Base-by-base conservation (phyloP, 1,139 yeast species). In the Scheffersomyces titani region DNA sequence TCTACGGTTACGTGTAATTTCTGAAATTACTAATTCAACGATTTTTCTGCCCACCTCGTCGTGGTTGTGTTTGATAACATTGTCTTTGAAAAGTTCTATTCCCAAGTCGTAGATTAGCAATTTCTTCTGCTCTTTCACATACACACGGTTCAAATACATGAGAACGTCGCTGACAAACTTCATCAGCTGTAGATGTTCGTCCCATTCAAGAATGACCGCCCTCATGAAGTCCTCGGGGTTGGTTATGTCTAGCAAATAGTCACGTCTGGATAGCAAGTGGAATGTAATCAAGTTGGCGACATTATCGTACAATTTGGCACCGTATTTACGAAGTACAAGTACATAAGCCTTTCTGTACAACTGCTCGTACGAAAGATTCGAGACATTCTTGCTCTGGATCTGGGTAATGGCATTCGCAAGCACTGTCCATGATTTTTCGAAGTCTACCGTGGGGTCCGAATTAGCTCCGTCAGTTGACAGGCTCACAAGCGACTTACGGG, bases 131-230 rank as follows among this genome's bases (percentile, higher is more conserved):
- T 89, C 96, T 60, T 85, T 86, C 36, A 93, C 90, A 64, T 90
- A 92, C 0, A 92, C 97, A 50, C 97, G 82, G 69, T 94, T 78
- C 82, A 94, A 74, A 68, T 94, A 94, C 90, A 92, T 88, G 70
- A 92, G 74, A 4, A 94, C 90, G 69, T 94, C 98, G 63, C 96
- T 85, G 49, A 93, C 84, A 78, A 90, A 86, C 62, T 90, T 81
- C 88, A 92, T 89, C 52, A 91, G 83, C 52, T 87, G 80, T 49
- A 88, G 74, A 70, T 90, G 96, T 53, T 88, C 91, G 51, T 83
- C 80, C 98, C 98, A 94, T 54, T 82, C 84, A 20, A 65, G 65
- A 36, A 83, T 75, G 3, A 89, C 72, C 6, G 72, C 70, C 49
- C 75, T 76, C 63, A 91, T 70, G 54, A 87, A 81, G 51, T 72